phyloP scores from a whole-genome alignment of 768 basidiomycete genomes.

The Lentinula boryana region DNA sequence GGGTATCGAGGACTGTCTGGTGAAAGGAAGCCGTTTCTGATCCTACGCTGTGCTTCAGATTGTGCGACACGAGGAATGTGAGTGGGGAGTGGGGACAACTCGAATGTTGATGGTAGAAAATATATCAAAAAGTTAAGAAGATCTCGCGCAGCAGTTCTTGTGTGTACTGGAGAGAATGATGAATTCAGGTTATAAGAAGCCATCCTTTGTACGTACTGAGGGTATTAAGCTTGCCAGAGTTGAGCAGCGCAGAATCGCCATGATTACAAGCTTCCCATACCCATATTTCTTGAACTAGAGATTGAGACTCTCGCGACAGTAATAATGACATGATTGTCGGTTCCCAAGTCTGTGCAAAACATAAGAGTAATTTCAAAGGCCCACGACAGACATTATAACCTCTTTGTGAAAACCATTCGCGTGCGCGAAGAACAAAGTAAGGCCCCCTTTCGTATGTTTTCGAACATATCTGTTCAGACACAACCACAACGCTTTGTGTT shows the following conservation, averaged over 20 bases:
- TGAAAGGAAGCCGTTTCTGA: conserved; percentile 36
- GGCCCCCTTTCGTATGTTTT: not conserved
- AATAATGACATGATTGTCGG: conserved; percentile 54
- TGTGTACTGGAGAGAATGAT: conserved; percentile 47
- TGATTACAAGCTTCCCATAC: conserved; percentile 79
- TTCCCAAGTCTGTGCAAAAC: conserved; percentile 65
- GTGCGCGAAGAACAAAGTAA: conserved; percentile 73
- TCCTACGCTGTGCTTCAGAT: conserved; percentile 35
- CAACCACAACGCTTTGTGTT: conserved; percentile 53
- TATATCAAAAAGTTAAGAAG: conserved; percentile 67
- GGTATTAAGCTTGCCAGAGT: conserved; percentile 45
- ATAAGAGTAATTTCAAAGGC: not conserved
- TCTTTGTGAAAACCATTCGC: conserved; percentile 90
- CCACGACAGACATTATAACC: conserved; percentile 31
- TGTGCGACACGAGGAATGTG: conserved; percentile 46
- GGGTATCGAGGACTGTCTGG: conserved; percentile 36
- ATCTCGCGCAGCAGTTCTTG: conserved; percentile 75
- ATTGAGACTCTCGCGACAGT: conserved; percentile 24
- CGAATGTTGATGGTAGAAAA: conserved; percentile 47
- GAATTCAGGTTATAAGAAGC: not conserved
- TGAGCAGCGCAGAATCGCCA: conserved; percentile 78
- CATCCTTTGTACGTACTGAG: conserved; percentile 42
- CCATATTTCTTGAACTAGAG: conserved; percentile 65
- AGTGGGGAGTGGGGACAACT: conserved; percentile 36
- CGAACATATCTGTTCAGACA: conserved; percentile 64